Percentiles rank a stretch among this genome's conserved stretches.
Conservation (phyloP, 2,329 filamentous ascomycete genomes). For the Penicillium sp. region DNA sequence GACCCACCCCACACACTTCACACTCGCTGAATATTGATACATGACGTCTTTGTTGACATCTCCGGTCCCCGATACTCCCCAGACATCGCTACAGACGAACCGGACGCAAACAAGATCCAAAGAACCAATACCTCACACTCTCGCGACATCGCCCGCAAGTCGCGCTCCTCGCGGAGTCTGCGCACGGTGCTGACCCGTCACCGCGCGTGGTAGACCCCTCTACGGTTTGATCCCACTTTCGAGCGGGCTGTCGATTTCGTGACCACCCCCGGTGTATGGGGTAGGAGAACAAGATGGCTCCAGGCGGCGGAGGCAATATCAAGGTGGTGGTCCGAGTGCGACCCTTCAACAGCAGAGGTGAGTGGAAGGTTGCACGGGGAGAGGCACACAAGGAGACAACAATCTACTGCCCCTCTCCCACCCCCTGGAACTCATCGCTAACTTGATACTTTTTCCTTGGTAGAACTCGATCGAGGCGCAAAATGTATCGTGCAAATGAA, state of each 20-base stretch:
- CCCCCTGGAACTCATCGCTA: not conserved
- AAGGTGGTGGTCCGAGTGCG: constrained; percentile 98
- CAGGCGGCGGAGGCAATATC: constrained; percentile 87
- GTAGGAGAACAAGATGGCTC: constrained; percentile 58
- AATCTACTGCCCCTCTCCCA: not conserved
- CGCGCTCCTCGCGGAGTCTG: constrained; percentile 38
- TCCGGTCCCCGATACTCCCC: constrained; percentile 20
- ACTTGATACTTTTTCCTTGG: constrained; percentile 11
- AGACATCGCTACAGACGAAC: constrained; percentile 12
- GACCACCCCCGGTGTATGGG: constrained; percentile 38
- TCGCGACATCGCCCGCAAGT: constrained; percentile 23
- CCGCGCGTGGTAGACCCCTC: constrained; percentile 21
- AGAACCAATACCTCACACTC: not conserved
- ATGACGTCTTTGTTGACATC: constrained; percentile 44
- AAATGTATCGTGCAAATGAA: constrained; percentile 99
- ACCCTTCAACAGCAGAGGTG: constrained; percentile 95
- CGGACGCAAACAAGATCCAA: not conserved
- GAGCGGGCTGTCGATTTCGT: constrained; percentile 14
- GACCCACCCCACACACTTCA: constrained; percentile 19
- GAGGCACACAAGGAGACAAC: not conserved
- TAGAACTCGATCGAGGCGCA: constrained; percentile 86
- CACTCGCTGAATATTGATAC: constrained; percentile 28
- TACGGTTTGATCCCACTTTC: constrained; percentile 10
- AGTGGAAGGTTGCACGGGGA: constrained; percentile 21
- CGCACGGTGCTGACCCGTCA: constrained; percentile 31